These are phyloP conservation scores for Handroanthus guayacan DNA, from an alignment of 257 asterid species.

Conservation along the genomic window DNA sequence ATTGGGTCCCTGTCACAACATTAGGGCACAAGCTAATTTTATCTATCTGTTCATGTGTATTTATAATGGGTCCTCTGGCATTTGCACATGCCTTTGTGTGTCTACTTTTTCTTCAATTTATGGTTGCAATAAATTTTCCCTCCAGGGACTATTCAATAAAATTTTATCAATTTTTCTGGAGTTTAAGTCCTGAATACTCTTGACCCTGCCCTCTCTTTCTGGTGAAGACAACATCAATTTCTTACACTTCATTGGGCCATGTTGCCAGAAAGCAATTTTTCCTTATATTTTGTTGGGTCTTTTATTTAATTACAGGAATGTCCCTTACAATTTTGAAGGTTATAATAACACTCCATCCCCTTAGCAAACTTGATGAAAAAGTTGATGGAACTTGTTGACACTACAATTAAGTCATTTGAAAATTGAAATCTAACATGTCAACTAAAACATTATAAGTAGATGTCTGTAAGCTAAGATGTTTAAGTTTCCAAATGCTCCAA, in stretches of 20 bases:
- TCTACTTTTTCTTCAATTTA: constrained; percentile 19
- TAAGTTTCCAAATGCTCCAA: no score
- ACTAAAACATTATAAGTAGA: no score
- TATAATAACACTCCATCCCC: no score
- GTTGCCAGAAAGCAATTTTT: background rate
- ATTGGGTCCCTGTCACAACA: constrained; percentile 34
- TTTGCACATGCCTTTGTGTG: constrained; percentile 35
- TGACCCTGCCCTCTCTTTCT: background rate
- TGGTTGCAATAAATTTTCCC: background rate
- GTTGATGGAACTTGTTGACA: no score
- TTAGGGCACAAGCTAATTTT: constrained; percentile 38
- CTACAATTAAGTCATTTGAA: no score
- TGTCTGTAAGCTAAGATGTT: no score
- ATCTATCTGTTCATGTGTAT: background rate
- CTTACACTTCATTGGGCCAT: background rate
- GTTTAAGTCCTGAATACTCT: background rate
- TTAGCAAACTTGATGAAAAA: no score
- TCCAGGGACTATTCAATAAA: background rate
- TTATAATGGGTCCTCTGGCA: constrained; percentile 35
- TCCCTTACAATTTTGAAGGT: no score
- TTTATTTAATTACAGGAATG: no score
- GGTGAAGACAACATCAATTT: constrained; percentile 4
- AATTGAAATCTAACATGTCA: no score
- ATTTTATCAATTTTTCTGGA: background rate
- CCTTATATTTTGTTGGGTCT: background rate